Conservation (phyloP, 352 stramenopile species). For the Globisporangium middletonii region DNA sequence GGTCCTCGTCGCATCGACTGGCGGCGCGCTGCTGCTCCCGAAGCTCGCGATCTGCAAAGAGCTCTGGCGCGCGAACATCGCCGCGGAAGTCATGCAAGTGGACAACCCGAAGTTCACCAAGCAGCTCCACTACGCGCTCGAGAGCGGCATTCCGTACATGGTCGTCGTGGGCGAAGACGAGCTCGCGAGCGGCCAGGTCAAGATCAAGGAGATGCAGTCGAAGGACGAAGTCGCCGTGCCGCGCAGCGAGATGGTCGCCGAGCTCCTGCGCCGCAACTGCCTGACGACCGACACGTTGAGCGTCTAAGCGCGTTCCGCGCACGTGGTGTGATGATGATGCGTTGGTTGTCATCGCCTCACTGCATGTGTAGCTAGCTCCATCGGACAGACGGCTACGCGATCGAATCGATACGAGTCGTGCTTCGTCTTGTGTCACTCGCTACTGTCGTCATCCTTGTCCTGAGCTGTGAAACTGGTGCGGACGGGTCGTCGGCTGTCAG, state of each 20-base stretch:
- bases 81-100: constrained; percentile 93
- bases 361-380: too few relatives aligned
- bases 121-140: constrained; percentile 94
- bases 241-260: constrained; percentile 66
- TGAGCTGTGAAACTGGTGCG: too few relatives aligned
- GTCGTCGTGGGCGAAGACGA: constrained; percentile 97
- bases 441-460: too few relatives aligned
- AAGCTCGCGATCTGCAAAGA: constrained; percentile 77
- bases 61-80: constrained; percentile 90
- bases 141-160: constrained; percentile 95
- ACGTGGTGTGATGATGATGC: neutral
- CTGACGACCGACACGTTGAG: constrained; percentile 61
- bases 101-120: constrained; percentile 98
- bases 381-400: too few relatives aligned
- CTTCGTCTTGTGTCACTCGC: too few relatives aligned
- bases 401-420: too few relatives aligned
- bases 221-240: constrained; percentile 87
- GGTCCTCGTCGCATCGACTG: constrained; percentile 94
- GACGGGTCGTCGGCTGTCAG: too few relatives aligned
- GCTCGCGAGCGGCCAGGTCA: constrained; percentile 90
- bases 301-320: constrained; percentile 28
- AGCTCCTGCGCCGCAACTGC: constrained; percentile 67
- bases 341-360: too few relatives aligned
- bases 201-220: constrained; percentile 95
- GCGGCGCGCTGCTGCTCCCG: constrained; percentile 47